Conservation (phyloP, 2,329 filamentous ascomycete species). For the Penicillium sp. region DNA sequence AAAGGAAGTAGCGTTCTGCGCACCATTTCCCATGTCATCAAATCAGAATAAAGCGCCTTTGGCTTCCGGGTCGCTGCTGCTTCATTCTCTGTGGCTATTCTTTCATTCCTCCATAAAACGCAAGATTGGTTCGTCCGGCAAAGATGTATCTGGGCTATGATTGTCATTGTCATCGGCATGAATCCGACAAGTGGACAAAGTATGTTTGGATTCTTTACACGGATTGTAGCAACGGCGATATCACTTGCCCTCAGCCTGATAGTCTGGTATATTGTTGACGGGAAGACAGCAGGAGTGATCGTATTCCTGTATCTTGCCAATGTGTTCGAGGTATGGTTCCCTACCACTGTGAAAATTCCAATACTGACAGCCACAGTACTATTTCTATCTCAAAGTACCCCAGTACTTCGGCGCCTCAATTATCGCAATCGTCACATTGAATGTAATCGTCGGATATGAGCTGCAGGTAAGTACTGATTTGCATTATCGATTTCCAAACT, state of each 20-base stretch:
- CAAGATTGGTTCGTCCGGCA: conserved; percentile 67
- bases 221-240: conserved; percentile 62
- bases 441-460: conserved; percentile 70
- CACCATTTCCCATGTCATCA: conserved; percentile 57
- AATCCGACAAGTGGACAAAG: conserved; percentile 65
- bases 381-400: conserved; percentile 67
- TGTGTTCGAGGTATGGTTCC: conserved; percentile 47
- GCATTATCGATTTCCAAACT: background rate
- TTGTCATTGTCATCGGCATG: conserved; percentile 71
- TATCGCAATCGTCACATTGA: conserved; percentile 59
- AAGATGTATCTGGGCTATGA: conserved; percentile 72
- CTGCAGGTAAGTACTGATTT: conserved; percentile 49
- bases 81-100: conserved; percentile 67
- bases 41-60: conserved; percentile 65
- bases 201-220: conserved; percentile 66
- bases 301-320: conserved; percentile 68
- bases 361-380: conserved; percentile 45
- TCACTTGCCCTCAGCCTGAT: conserved; percentile 62
- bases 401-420: conserved; percentile 61
- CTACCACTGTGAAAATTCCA: background rate
- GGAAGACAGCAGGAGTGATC: conserved; percentile 62
- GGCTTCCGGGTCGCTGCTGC: conserved; percentile 70
- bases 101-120: conserved; percentile 63
- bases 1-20: conserved; percentile 60
- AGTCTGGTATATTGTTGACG: conserved; percentile 70